Evolutionary conservation across 1,284 basidiomycete species (phyloP).

Genomic region (Schizophyllum amplum): DNA sequence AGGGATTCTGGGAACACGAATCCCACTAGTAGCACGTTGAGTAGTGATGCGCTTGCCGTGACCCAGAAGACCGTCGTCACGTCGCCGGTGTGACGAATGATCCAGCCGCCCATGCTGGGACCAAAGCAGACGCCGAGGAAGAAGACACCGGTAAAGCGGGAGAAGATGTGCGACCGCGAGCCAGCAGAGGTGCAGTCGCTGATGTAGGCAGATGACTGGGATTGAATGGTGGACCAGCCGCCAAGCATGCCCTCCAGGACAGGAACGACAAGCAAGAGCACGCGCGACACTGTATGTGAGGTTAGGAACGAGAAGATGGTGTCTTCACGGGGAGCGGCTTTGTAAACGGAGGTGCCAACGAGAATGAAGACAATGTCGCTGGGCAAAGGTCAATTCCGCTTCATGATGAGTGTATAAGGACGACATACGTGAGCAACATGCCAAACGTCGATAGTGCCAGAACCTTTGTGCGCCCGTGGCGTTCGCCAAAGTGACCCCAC

Average conservation of each 20-base stretch:
- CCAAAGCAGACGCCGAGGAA: constrained; percentile 69
- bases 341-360: constrained; percentile 61
- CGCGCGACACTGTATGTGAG: neutral
- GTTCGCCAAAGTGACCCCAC: constrained; percentile 40
- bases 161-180: constrained; percentile 75
- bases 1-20: constrained; percentile 41
- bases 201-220: constrained; percentile 77
- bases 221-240: constrained; percentile 77
- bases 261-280: constrained; percentile 75
- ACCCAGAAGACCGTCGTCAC: constrained; percentile 33
- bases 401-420: neutral
- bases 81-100: constrained; percentile 36
- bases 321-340: constrained; percentile 58
- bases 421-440: constrained; percentile 33
- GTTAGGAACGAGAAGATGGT: constrained; percentile 12
- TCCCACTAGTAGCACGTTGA: constrained; percentile 31
- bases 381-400: constrained; percentile 3
- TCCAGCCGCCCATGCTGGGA: constrained; percentile 59
- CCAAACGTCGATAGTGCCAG: constrained; percentile 34
- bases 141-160: constrained; percentile 66
- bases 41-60: constrained; percentile 27
- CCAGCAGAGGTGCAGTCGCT: constrained; percentile 83
- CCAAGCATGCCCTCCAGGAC: constrained; percentile 79
- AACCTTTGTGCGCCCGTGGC: constrained; percentile 37
- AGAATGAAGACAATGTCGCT: constrained; percentile 78